Evolutionary conservation across 495 filamentous ascomycete species (phyloP), one percentile per base, ranked within the genome.

Genomic region (Neurospora intermedia): DNA sequence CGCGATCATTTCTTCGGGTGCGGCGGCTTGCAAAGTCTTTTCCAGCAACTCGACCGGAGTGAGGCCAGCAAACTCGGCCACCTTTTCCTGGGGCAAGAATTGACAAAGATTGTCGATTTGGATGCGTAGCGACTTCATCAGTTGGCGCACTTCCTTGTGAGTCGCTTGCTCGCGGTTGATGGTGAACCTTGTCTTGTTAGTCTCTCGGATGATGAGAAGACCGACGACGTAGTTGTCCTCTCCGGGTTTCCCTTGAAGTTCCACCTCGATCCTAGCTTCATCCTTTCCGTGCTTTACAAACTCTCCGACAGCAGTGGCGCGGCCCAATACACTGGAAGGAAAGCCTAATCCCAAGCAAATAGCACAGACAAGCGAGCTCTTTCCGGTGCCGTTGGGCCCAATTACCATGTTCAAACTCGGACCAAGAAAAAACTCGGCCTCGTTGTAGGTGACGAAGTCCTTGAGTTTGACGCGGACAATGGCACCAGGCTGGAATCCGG

Each of bases 331-430:
- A 85, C 90, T 86, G 40, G 96, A 89, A 4, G 88, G 86, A 86
- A 90, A 98, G 43, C 96, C 96, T 40, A 99, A 82, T 8, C 96
- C 96, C 15, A 99, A 82, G 82, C 96, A 98, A 74, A 99, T 97
- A 39, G 96, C 96, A 82, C 96, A 98, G 40, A 99, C 96, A 41
- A 99, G 87, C 0, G 96, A 97, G 84, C 94, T 97, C 80, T 99
- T 99, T 62, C 96, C 96, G 0, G 96, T 98, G 62, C 96, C 96
- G 78, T 99, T 99, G 10, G 96, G 96, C 0, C 96, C 96, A 76
- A 99, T 98, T 72, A 99, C 90, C 96, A 99, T 98, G 79, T 99
- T 99, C 77, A 99, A 80, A 76, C 92, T 96, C 15, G 96, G 94
- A 0, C 96, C 96, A 5, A 93, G 93, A 69, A 88, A 88, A 81